Percentiles rank a stretch among this genome's conserved stretches.
These are phyloP conservation scores for Nannochloris sp. DNA, from an alignment of 139 green algal genomes.

Conservation along the genomic window DNA sequence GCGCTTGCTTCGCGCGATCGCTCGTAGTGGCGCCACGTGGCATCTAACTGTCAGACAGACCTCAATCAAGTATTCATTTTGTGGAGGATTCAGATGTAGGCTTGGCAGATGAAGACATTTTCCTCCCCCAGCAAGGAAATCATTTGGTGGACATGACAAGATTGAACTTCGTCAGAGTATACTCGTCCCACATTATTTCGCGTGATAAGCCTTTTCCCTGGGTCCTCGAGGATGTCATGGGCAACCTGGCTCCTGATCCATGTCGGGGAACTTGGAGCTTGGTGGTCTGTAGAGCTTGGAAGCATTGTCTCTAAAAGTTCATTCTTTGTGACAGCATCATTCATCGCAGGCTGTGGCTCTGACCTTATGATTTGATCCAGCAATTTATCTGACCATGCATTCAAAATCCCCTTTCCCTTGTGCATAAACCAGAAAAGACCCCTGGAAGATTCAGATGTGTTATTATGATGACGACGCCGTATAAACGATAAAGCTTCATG, in stretches of 20 bases:
- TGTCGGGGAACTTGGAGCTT: neutral
- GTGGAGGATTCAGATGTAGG: neutral
- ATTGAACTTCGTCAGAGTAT: conserved; percentile 6
- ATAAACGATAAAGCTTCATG: conserved; percentile 3
- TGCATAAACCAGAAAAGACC: neutral
- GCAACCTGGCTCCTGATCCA: neutral
- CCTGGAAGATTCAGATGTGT: neutral
- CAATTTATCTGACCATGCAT: conserved; percentile 10
- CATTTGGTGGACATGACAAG: conserved; percentile 7
- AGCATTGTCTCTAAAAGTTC: conserved; percentile 18
- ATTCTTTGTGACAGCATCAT: conserved; percentile 18
- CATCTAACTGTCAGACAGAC: too few species aligned
- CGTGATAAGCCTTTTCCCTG: neutral
- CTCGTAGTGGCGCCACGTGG: too few species aligned
- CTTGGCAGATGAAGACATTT: conserved; percentile 11
- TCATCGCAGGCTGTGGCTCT: neutral
- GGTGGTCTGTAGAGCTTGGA: neutral
- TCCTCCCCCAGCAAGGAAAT: conserved; percentile 8
- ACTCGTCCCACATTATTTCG: neutral
- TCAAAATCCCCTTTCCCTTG: conserved; percentile 16
- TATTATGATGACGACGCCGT: conserved; percentile 3
- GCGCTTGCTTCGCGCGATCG: too few species aligned
- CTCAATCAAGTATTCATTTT: neutral
- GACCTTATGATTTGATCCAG: conserved; percentile 4
- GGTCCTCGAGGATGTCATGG: neutral